Base-by-base conservation (phyloP, 208 protist genomes). In the Leishmania amazonensis region DNA sequence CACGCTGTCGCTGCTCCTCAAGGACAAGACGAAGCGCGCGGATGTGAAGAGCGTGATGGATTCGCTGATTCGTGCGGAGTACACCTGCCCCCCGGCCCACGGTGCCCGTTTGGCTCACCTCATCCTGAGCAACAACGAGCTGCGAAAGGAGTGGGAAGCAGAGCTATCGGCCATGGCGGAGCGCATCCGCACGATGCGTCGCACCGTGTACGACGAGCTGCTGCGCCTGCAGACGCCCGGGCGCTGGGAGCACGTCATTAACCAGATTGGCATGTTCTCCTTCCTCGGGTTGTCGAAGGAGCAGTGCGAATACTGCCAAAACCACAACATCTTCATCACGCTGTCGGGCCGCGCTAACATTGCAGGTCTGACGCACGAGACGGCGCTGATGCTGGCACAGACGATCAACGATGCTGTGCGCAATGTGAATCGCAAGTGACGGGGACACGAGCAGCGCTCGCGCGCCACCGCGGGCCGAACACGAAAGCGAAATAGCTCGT, bases 251-350 rank as follows among this genome's bases (percentile, higher is more conserved):
- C 99, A 99, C 87, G 94, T 99, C 49, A 91, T 95, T 53, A 88
- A 91, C 11, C 99, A 99, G 91, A 99, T 99, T 67, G 99, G 99
- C 83, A 99, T 99, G 99, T 99, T 99, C 89, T 99, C 97, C 74
- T 99, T 95, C 87, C 96, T 98, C 35, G 98, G 99, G 17, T 92
- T 99, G n/a, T 95, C 88, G 53, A 90, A 90, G 78, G 83, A 91
- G 85, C 94, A 98, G 90, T 97, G 91, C 78, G 81, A 91, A 83
- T 91, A 88, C 78, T 89, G 91, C 80, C 78, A 90, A 62, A 84
- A 93, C 67, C 87, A 91, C 79, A 89, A 92, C 57, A 84, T 95
- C 42, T 97, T 96, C 85, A 94, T 97, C 76, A 90, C 91, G 5
- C 73, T 89, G 4, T 91, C 87, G 9, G 91, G 92, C 1, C 92